Conservation (phyloP, 306 rosid species). For the Rubus idaeus region DNA sequence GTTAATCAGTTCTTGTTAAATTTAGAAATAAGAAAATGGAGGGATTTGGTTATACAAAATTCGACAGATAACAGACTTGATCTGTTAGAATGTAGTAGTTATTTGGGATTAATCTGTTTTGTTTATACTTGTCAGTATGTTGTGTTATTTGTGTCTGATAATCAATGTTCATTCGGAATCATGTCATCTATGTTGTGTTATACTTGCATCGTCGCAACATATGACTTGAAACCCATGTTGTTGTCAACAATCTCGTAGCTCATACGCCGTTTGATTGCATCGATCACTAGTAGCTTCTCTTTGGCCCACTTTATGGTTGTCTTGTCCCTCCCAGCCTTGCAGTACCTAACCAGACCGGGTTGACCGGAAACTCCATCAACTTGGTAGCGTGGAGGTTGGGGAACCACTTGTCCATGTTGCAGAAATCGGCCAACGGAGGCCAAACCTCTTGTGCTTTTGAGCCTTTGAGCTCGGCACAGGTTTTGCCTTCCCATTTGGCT, state of each 20-base stretch:
- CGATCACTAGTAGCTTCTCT: conserved; percentile 46
- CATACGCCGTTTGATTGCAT: conserved; percentile 41
- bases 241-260: conserved; percentile 41
- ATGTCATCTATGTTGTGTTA: too few relatives aligned
- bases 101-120: too few relatives aligned
- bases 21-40: not conserved
- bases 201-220: conserved; percentile 41
- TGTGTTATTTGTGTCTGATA: too few relatives aligned
- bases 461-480: conserved; percentile 10
- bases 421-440: conserved; percentile 48
- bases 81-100: not conserved
- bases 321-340: conserved; percentile 2
- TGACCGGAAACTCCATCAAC: conserved; percentile 39
- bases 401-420: conserved; percentile 46
- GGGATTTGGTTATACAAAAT: not conserved
- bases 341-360: conserved; percentile 53
- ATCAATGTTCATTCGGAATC: too few relatives aligned
- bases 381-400: conserved; percentile 33
- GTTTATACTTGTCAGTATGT: too few relatives aligned
- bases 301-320: conserved; percentile 36
- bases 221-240: conserved; percentile 49
- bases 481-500: conserved; percentile 35
- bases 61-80: not conserved
- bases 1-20: conserved; percentile 3
- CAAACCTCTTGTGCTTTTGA: conserved; percentile 28